Evolutionary conservation across 345 rosid species (phyloP).

Genomic region (Fremontodendron californicum): DNA sequence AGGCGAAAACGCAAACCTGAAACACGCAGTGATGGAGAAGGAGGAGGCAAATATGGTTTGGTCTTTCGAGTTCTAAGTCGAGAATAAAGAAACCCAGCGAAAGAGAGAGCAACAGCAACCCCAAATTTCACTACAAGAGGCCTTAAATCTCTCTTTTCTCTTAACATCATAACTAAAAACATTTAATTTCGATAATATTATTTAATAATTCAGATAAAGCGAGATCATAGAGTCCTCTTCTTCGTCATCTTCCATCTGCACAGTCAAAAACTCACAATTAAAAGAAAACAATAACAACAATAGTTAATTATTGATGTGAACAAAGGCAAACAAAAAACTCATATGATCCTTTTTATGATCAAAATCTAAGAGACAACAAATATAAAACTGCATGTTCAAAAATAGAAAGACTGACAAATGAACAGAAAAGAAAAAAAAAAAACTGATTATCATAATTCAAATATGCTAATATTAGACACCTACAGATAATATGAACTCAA

Average conservation of each 20-base stretch:
- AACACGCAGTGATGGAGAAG: conserved; percentile 19
- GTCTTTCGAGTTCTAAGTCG: conserved; percentile 38
- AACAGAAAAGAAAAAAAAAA: neutral
- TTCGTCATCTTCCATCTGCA: conserved; percentile 49
- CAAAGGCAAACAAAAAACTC: neutral
- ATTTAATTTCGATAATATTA: neutral
- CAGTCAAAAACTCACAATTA: conserved; percentile 5
- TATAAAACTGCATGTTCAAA: neutral
- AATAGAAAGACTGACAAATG: neutral
- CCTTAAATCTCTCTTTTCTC: conserved; percentile 49
- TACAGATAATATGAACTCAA: neutral
- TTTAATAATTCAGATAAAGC: neutral
- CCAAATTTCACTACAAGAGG: conserved; percentile 56
- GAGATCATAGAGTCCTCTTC: conserved; percentile 28
- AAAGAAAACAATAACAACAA: neutral
- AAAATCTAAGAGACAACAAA: neutral
- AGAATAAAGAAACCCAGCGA: conserved; percentile 63
- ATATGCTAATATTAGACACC: neutral
- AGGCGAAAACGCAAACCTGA: conserved; percentile 32
- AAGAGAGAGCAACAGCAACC: conserved; percentile 59
- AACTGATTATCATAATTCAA: neutral
- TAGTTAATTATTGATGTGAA: neutral
- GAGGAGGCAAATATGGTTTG: conserved; percentile 40
- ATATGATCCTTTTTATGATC: neutral
- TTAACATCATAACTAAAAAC: conserved; percentile 25